A percentile compares a stretch with the other conserved stretches of the same genome.
phyloP scores from a whole-genome alignment of 371 early-diverging fungal species.

The Mucor circinelloides region DNA sequence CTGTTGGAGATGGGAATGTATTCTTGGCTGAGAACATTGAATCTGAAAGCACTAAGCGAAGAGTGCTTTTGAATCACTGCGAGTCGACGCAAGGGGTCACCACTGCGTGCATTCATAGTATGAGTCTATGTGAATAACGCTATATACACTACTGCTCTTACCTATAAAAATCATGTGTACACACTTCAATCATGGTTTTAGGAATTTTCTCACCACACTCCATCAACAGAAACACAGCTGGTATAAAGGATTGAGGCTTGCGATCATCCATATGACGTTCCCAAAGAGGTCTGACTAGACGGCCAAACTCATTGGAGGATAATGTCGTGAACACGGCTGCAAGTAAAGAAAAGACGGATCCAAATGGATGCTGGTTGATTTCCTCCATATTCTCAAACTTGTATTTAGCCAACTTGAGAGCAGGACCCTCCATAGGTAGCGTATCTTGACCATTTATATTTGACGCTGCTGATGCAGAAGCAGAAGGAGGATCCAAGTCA shows the following conservation, averaged over 20 bases:
- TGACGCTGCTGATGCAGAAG: not conserved
- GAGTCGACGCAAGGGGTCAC: conserved; percentile 49
- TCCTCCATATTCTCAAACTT: conserved; percentile 46
- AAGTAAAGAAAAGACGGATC: conserved; percentile 56
- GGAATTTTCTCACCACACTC: conserved; percentile 67
- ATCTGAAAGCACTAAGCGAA: conserved; percentile 54
- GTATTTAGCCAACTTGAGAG: conserved; percentile 32
- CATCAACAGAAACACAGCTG: conserved; percentile 63
- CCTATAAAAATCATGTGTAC: conserved; percentile 52
- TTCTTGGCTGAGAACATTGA: conserved; percentile 56
- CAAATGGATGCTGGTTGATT: conserved; percentile 56
- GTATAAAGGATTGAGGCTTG: conserved; percentile 46
- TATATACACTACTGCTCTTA: conserved; percentile 3
- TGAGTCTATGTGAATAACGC: no score
- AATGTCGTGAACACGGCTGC: conserved; percentile 61
- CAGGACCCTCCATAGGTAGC: not conserved
- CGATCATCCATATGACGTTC: conserved; percentile 53
- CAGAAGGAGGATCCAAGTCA: conserved; percentile 27
- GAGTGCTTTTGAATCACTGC: conserved; percentile 49
- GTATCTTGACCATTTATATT: not conserved
- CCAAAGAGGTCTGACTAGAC: conserved; percentile 58
- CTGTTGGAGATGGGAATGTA: conserved; percentile 54
- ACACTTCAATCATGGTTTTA: conserved; percentile 43
- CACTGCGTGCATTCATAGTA: conserved; percentile 27
- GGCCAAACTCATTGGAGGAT: conserved; percentile 45